Conservation (phyloP, 805 yeast genomes). For the Yamadazyma insecticola region DNA sequence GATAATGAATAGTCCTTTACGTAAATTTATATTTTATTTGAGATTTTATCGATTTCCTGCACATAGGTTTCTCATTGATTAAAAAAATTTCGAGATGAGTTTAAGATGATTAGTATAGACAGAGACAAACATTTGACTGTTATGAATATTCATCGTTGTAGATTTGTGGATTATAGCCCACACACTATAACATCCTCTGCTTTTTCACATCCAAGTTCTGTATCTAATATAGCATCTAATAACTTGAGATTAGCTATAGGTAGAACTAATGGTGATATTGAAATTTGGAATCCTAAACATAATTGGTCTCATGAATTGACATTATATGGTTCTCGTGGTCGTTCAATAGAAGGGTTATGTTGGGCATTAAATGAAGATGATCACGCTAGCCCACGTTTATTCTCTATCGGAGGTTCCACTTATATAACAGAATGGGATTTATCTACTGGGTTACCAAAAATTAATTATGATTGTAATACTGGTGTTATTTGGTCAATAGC, state of each 20-base stretch:
- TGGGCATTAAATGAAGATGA: conserved; percentile 58
- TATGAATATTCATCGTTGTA: conserved; percentile 84
- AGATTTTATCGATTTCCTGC: too few relatives aligned
- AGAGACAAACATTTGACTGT: too few relatives aligned
- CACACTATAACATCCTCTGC: conserved; percentile 78
- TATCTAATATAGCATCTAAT: conserved; percentile 35
- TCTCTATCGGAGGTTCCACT: conserved; percentile 93
- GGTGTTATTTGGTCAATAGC: conserved; percentile 92
- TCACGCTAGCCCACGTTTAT: conserved; percentile 68
- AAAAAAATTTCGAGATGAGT: conserved; percentile 14
- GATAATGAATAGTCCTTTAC: too few relatives aligned
- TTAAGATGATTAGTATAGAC: background rate
- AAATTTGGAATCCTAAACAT: conserved; percentile 86
- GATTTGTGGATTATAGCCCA: conserved; percentile 86
- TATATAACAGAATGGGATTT: conserved; percentile 90
- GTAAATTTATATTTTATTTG: too few relatives aligned
- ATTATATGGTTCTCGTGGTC: conserved; percentile 73
- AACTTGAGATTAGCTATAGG: conserved; percentile 84
- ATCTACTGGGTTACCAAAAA: conserved; percentile 62
- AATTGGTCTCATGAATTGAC: conserved; percentile 75
- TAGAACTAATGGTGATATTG: conserved; percentile 90
- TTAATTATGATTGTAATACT: conserved; percentile 83
- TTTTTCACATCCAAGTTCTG: conserved; percentile 58
- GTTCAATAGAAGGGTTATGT: conserved; percentile 84
- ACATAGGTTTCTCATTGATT: background rate